Evolutionary conservation across 331 rosid genomes (phyloP), one percentile per base, ranked within the genome.

Genomic region (Erythrophleum ivorense): DNA sequence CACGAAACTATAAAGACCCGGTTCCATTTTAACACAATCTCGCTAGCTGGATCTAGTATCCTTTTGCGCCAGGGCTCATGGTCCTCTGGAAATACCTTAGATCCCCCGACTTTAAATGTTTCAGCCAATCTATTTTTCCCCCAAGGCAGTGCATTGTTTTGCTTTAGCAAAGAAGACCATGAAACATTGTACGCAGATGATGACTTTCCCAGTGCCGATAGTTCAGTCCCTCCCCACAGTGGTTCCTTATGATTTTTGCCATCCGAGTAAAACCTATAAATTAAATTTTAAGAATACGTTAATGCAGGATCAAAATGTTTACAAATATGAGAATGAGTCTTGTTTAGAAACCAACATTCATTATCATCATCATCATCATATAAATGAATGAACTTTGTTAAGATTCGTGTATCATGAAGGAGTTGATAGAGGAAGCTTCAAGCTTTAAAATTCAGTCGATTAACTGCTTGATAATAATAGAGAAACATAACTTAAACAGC

Each of bases 41-140:
- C 91, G 12, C 99, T 92, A 64, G 97, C 97, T 3, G 98, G 99
- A 86, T 93, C 99, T 55, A 96, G 94, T 80, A 94, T 94, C 80
- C 94, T 86, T 78, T 87, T 91, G 34, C 92, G 85, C 98, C 97
- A 92, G 1, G 97, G 94, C 80, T 92, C 97, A 50, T 91, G 88
- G 43, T 96, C 97, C 84, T 89, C 95, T 0, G 88, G 89, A 78
- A 92, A 96, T 46, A 91, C 97, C 84, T 91, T 93, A 15, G 92
- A 89, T 59, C 86, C 90, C 76, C 89, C 88, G 53, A 76, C 54
- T 75, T 59, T 82, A 75, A 83, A 78, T 57, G 88, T 84, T 81
- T 90, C 92, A n/a, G 85, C 16, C 46, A 86, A 83, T 83, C 86
- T 90, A 60, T 52, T 85, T 84, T 76, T 87, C 60, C 88, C 91